Evolutionary conservation across 352 stramenopile genomes (phyloP).

Genomic region (Pythium plurisporium): DNA sequence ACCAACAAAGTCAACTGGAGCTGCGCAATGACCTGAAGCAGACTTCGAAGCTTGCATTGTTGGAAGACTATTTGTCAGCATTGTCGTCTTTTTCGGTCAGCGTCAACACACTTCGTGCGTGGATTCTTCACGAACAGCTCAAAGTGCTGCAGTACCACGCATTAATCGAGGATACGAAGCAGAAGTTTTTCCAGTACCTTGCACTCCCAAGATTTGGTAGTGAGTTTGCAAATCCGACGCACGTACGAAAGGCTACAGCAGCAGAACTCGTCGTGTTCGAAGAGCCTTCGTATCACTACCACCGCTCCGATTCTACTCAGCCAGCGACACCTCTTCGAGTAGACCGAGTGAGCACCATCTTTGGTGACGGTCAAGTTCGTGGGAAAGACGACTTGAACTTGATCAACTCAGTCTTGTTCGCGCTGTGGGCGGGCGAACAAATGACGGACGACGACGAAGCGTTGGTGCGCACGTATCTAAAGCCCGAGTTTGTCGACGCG

Average conservation of each 20-base stretch:
- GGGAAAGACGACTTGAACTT: neutral
- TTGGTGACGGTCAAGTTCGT: neutral
- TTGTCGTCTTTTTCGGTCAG: neutral
- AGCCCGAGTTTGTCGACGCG: conserved; percentile 1
- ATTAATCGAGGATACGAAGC: neutral
- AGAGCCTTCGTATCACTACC: neutral
- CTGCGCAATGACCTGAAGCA: neutral
- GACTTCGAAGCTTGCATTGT: neutral
- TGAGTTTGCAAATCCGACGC: neutral
- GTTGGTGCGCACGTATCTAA: neutral
- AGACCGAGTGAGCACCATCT: neutral
- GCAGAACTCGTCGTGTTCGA: conserved; percentile 14
- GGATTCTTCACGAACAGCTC: conserved; percentile 18
- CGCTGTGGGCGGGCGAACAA: neutral
- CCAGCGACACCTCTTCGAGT: conserved; percentile 4
- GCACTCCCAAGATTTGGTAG: conserved; percentile 7
- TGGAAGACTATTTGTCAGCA: neutral
- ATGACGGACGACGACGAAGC: conserved; percentile 5
- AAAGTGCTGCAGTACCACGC: neutral
- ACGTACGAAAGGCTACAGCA: neutral
- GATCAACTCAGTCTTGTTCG: conserved; percentile 4
- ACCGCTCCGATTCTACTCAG: neutral
- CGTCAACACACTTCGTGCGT: conserved; percentile 10
- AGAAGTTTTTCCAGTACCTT: conserved; percentile 19
- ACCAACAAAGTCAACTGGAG: neutral